phyloP scores from a whole-genome alignment of 805 yeast genomes.

The Lipomyces yamadae region DNA sequence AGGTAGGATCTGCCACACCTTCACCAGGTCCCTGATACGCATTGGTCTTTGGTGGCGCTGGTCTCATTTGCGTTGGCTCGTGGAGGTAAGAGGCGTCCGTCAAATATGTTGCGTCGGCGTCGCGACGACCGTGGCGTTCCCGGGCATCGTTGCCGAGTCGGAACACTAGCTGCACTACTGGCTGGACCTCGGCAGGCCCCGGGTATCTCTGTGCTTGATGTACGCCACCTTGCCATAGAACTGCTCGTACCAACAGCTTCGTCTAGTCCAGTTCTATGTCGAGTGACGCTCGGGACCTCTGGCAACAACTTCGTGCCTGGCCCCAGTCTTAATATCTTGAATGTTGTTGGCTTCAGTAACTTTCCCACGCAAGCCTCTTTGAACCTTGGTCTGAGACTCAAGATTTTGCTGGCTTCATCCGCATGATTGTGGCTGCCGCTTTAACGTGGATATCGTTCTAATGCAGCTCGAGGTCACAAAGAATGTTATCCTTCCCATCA shows the following conservation, averaged over 20 bases:
- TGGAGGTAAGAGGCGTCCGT: background rate
- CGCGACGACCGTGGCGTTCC: background rate
- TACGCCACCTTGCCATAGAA: background rate
- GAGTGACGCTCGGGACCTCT: too few relatives aligned
- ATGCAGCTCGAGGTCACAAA: too few relatives aligned
- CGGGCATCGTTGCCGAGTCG: background rate
- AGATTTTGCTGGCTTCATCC: too few relatives aligned
- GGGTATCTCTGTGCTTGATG: background rate
- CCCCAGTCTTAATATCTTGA: too few relatives aligned
- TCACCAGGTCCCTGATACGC: too few relatives aligned
- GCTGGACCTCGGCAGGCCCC: background rate
- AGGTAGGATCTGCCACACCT: too few relatives aligned
- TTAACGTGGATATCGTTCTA: too few relatives aligned
- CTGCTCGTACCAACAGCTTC: background rate
- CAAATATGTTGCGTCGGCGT: background rate
- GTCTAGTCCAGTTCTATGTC: background rate
- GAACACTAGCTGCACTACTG: background rate
- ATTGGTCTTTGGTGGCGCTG: background rate
- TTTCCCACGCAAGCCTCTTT: too few relatives aligned
- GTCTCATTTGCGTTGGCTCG: background rate
- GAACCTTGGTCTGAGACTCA: too few relatives aligned
- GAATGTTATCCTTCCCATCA: too few relatives aligned
- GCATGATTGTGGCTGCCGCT: too few relatives aligned
- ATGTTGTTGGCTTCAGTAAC: too few relatives aligned
- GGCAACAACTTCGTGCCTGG: background rate